Conservation (phyloP, 108 stramenopile species). For the Cylindrotheca closterium region DNA sequence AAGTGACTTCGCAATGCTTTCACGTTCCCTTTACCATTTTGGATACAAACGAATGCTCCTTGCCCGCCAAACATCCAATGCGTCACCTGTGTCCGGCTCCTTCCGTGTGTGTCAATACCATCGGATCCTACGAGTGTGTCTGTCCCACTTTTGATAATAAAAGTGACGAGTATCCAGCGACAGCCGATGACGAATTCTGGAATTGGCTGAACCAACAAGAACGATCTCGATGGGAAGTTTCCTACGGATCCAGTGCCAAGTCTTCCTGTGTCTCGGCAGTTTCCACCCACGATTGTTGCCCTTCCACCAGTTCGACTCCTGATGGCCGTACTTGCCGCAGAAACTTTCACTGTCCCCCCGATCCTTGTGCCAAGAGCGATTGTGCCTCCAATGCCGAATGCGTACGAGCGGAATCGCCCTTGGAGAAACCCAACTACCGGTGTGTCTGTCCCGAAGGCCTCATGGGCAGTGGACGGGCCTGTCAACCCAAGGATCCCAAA, state of each 20-base stretch:
- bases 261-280: slow-evolving; percentile 52
- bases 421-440: slow-evolving; percentile 40
- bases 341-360: slow-evolving; percentile 63
- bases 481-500: slow-evolving; percentile 38
- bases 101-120: slow-evolving; percentile 82
- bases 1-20: slow-evolving; percentile 76
- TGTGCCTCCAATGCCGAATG: slow-evolving; percentile 69
- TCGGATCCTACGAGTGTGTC: slow-evolving; percentile 89
- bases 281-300: slow-evolving; percentile 65
- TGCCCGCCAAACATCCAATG: slow-evolving; percentile 70
- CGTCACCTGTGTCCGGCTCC: slow-evolving; percentile 68
- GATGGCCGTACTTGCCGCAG: slow-evolving; percentile 62
- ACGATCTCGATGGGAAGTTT: slow-evolving; percentile 68
- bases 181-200: slow-evolving; percentile 45
- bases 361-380: slow-evolving; percentile 54
- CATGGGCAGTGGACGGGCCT: slow-evolving; percentile 78
- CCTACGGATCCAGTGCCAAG: slow-evolving; percentile 34
- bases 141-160: slow-evolving; percentile 50
- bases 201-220: slow-evolving; percentile 15
- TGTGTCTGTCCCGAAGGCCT: slow-evolving; percentile 72
- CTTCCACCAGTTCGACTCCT: slow-evolving; percentile 35
- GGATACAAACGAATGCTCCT: slow-evolving; percentile 87
- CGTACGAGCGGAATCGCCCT: slow-evolving; percentile 49
- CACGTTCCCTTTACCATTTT: slow-evolving; percentile 82
- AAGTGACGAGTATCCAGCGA: neutral